Evolutionary conservation across 2,329 filamentous ascomycete species (phyloP).

Genomic region (Diplodia mutila): DNA sequence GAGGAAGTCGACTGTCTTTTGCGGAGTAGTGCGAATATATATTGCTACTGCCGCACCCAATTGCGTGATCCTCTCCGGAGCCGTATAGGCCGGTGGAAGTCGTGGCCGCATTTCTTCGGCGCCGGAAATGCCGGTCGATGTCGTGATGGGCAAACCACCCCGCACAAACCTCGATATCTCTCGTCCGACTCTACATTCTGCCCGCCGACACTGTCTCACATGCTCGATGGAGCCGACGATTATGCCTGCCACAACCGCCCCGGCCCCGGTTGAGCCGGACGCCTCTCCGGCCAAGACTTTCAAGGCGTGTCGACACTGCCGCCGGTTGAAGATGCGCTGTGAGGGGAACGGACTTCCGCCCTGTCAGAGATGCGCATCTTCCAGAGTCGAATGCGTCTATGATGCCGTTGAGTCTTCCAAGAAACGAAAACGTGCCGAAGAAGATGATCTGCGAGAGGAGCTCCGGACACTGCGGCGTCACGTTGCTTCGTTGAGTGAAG

Average conservation of each 20-base stretch:
- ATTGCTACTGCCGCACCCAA: not conserved
- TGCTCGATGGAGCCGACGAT: not conserved
- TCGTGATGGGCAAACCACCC: not conserved
- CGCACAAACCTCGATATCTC: not conserved
- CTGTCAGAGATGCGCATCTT: not conserved
- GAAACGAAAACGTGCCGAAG: not conserved
- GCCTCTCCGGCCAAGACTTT: not conserved
- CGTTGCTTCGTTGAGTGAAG: not conserved
- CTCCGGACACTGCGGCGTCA: not conserved
- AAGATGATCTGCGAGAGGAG: not conserved
- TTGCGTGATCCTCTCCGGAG: slow-evolving; percentile 13
- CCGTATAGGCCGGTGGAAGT: slow-evolving; percentile 1
- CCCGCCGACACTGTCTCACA: not conserved
- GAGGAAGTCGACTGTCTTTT: no score
- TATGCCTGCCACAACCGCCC: not conserved
- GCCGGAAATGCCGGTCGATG: not conserved
- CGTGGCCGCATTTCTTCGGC: not conserved
- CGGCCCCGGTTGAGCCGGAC: not conserved
- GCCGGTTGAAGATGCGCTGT: slow-evolving; percentile 11
- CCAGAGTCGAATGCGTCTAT: not conserved
- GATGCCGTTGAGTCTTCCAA: not conserved
- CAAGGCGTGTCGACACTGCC: slow-evolving; percentile 14
- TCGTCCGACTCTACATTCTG: not conserved
- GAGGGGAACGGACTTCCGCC: not conserved
- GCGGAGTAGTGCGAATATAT: not conserved